Evolutionary conservation across 2,329 filamentous ascomycete genomes (phyloP).

Genomic region (Exserohilum turcica): DNA sequence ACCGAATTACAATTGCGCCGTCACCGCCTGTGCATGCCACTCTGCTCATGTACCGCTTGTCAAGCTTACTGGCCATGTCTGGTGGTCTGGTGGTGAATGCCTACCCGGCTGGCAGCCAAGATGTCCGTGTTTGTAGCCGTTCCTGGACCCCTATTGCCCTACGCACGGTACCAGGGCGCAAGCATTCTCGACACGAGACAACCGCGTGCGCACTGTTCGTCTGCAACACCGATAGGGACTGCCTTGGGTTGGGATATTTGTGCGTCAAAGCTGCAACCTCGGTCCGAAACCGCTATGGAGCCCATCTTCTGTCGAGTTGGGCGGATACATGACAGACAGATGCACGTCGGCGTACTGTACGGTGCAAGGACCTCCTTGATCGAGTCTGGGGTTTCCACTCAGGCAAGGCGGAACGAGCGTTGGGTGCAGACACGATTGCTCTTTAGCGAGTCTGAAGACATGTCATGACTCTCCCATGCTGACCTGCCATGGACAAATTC

Average conservation of each 20-base stretch:
- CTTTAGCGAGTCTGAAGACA: background rate
- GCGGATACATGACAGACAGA: background rate
- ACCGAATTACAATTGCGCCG: constrained; percentile 5
- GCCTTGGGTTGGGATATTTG: background rate
- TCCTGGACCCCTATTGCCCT: too few relatives aligned
- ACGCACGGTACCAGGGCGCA: too few relatives aligned
- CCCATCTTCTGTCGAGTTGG: background rate
- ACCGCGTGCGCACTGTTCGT: background rate
- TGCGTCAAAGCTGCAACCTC: background rate
- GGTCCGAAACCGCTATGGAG: background rate
- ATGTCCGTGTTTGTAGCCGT: background rate
- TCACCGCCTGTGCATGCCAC: constrained; percentile 1
- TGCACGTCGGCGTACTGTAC: constrained; percentile 1
- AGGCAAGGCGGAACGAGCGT: background rate
- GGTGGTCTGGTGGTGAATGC: background rate
- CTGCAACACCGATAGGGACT: background rate
- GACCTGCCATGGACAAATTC: background rate
- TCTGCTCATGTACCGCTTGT: background rate
- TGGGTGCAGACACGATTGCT: background rate
- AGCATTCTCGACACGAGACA: background rate
- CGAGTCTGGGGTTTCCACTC: background rate
- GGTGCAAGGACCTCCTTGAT: background rate
- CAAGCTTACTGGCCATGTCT: background rate
- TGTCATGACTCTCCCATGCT: background rate
- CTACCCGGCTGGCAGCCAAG: too few relatives aligned